A percentile compares a stretch with the other conserved stretches of the same genome.
Evolutionary conservation across 1,284 basidiomycete genomes (phyloP).

Genomic region (Tilletia horrida): DNA sequence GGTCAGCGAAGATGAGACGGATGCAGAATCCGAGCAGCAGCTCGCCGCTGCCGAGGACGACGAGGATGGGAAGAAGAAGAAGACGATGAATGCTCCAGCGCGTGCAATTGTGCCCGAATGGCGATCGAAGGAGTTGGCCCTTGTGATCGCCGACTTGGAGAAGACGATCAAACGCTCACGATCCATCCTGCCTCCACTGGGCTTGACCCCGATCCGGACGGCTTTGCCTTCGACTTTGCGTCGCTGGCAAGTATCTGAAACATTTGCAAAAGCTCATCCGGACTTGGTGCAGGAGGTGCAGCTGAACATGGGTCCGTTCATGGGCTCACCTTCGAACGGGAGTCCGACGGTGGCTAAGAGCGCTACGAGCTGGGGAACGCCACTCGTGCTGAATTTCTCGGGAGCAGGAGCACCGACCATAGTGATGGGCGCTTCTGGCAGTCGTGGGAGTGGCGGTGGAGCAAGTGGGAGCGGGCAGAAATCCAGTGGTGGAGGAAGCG

Average conservation of each 20-base stretch:
- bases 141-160: conserved; percentile 9
- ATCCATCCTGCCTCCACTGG: neutral
- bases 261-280: neutral
- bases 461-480: neutral
- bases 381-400: conserved; percentile 3
- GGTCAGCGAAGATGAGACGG: conserved; percentile 6
- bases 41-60: neutral
- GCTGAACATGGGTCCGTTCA: conserved; percentile 5
- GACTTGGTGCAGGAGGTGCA: neutral
- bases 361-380: conserved; percentile 8
- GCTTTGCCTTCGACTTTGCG: neutral
- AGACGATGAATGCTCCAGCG: neutral
- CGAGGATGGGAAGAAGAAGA: conserved; percentile 1
- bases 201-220: neutral
- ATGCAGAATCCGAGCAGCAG: neutral
- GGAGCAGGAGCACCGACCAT: conserved; percentile 1
- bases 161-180: conserved; percentile 14
- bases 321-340: conserved; percentile 8
- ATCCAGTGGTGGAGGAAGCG: neutral
- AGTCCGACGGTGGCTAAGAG: conserved; percentile 3
- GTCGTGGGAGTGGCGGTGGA: neutral
- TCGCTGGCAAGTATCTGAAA: neutral
- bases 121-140: conserved; percentile 4
- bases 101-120: conserved; percentile 4
- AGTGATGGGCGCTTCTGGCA: neutral